These are phyloP conservation scores for Termitomyces sp. DNA, from an alignment of 768 basidiomycete genomes.

Conservation along the genomic window DNA sequence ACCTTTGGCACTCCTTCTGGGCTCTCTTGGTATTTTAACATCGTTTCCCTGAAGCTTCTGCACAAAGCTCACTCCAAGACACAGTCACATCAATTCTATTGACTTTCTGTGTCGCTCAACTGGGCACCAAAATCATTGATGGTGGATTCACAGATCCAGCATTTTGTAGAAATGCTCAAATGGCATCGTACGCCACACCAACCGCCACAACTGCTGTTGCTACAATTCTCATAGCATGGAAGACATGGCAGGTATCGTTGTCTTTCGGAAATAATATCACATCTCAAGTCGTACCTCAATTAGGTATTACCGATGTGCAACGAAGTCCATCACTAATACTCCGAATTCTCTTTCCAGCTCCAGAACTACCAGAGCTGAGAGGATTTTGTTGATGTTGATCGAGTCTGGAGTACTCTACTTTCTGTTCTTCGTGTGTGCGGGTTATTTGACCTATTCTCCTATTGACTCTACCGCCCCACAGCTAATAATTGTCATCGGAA, in stretches of 20 bases:
- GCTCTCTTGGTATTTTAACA: not conserved
- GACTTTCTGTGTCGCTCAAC: constrained; percentile 3
- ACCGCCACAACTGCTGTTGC: constrained; percentile 4
- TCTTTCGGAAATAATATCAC: not conserved
- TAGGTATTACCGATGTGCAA: constrained; percentile 1
- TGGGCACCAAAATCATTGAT: constrained; percentile 6
- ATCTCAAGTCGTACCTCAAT: not conserved
- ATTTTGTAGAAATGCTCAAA: constrained; percentile 8
- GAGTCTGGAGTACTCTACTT: constrained; percentile 9
- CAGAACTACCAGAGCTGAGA: not conserved
- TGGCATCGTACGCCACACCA: constrained; percentile 1
- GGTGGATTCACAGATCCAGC: constrained; percentile 7
- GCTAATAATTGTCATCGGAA: constrained; percentile 4
- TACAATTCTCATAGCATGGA: constrained; percentile 3
- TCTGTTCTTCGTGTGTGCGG: constrained; percentile 5
- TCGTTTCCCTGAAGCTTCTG: too few relatives aligned
- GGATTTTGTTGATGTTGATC: constrained; percentile 1
- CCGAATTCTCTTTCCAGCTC: not conserved
- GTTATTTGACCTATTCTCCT: too few relatives aligned
- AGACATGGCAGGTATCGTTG: not conserved
- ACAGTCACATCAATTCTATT: constrained; percentile 3
- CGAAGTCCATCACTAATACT: not conserved
- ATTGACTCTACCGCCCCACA: not conserved
- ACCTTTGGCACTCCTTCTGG: not conserved
- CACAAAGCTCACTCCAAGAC: not conserved